Base-by-base conservation (phyloP, 1,139 yeast genomes). In the Taiozyma sp. region DNA sequence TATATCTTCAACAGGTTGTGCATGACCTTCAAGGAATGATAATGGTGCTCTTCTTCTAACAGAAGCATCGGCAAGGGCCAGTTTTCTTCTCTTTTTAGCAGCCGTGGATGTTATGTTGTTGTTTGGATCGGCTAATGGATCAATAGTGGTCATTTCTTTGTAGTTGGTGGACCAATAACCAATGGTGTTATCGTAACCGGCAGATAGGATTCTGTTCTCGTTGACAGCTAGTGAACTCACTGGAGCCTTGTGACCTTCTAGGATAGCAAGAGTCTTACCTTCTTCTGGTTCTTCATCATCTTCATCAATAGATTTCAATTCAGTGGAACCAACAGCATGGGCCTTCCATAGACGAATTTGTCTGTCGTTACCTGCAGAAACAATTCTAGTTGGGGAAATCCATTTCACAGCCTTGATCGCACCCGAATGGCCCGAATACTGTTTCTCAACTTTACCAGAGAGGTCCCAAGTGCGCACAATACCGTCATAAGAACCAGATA, bases 401-500 rank as follows among this genome's bases (percentile, higher is more conserved):
- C 95, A 91, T 62, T 83, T 79, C 38, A 90, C 96, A 14, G 88
- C 78, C 67, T 87, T 85, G 52, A 93, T 82, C 5, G 97, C 84
- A 27, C 88, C 96, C 27, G 87, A 81, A 69, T 93, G 99, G 19
- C 97, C 98, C 45, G 82, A 80, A 60, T 85, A 81, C 66, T 90
- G 96, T 59, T 87, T 83, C 61, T 84, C 86, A 19, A 92, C 87
- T 48, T 80, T 76, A n/a, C 97, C 98, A 14, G 91, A 79, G 71
- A 81, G 71, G 65, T 89, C 86, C 83, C 93, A 93, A 13, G 96
- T 82, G 60, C 98, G 80, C 27, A 93, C 96, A 43, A 92, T 80
- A 57, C 98, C 98, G 67, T 93, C 99, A 65, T 92, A 93, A 1
- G 96, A 84, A 27, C 99, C 99, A 12, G 96, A 83, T 49, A 91